Percentiles rank a stretch among this genome's conserved stretches.
phyloP scores from a whole-genome alignment of 2,329 filamentous ascomycete species.

The Neurospora crassa region DNA sequence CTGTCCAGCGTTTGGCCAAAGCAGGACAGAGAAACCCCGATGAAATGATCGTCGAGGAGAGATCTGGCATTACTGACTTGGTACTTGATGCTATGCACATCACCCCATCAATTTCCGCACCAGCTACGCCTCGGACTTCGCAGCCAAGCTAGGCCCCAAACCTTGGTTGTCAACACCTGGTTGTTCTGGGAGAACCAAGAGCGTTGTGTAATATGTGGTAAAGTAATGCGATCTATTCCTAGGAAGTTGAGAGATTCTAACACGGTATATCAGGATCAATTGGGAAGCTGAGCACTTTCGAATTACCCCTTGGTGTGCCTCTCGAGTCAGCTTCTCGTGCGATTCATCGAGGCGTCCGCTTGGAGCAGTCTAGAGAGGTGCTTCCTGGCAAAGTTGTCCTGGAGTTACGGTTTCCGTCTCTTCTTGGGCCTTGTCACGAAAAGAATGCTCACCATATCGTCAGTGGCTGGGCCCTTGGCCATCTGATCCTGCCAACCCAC shows the following conservation, averaged over 20 bases:
- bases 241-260: neutral
- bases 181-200: neutral
- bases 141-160: neutral
- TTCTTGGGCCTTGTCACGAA: neutral
- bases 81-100: neutral
- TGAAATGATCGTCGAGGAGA: neutral
- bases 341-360: neutral
- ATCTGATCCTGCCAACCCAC: neutral
- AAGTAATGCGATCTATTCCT: neutral
- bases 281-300: neutral
- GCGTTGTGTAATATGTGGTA: neutral
- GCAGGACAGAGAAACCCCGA: neutral
- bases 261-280: neutral
- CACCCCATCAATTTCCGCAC: neutral
- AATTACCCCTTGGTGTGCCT: neutral
- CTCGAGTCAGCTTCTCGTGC: neutral
- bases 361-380: neutral
- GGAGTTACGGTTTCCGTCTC: neutral
- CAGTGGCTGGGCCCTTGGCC: neutral
- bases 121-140: neutral
- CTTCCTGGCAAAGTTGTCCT: neutral
- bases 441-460: neutral
- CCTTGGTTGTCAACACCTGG: neutral
- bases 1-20: neutral
- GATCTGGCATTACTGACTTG: neutral